Percentiles rank a stretch among this genome's conserved stretches.
phyloP scores from a whole-genome alignment of 495 filamentous ascomycete species.

The Penicillium turbatum region DNA sequence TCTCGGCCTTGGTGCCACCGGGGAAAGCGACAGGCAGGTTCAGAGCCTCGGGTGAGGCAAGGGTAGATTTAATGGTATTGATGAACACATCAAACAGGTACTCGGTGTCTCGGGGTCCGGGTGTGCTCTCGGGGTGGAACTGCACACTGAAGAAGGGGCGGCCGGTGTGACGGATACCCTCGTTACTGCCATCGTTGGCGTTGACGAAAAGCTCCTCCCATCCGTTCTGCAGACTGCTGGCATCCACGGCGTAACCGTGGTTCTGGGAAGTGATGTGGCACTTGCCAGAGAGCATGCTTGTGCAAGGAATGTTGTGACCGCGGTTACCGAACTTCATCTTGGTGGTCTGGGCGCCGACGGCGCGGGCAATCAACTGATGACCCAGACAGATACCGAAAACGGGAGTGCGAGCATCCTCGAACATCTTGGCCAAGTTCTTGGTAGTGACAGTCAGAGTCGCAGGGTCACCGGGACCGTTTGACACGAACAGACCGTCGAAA shows the following conservation, averaged over 20 bases:
- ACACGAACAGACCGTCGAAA: conserved; percentile 95
- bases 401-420: conserved; percentile 72
- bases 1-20: conserved; percentile 74
- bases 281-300: conserved; percentile 84
- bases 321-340: conserved; percentile 99
- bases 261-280: conserved; percentile 99
- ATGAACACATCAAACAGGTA: conserved; percentile 97
- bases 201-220: conserved; percentile 97
- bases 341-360: conserved; percentile 77
- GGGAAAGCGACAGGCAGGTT: conserved; percentile 73
- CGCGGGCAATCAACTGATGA: conserved; percentile 88
- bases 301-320: conserved; percentile 97
- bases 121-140: conserved; percentile 96
- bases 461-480: conserved; percentile 95
- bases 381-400: conserved; percentile 97
- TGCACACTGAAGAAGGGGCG: conserved; percentile 96
- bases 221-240: conserved; percentile 62
- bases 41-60: conserved; percentile 58
- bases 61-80: conserved; percentile 65
- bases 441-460: conserved; percentile 74
- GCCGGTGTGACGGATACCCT: conserved; percentile 83
- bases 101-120: conserved; percentile 93
- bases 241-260: conserved; percentile 90
- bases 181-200: conserved; percentile 96
- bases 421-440: conserved; percentile 64